These are phyloP conservation scores for Tagetes patula DNA, from an alignment of 129 eudicot genomes.

Conservation along the genomic window DNA sequence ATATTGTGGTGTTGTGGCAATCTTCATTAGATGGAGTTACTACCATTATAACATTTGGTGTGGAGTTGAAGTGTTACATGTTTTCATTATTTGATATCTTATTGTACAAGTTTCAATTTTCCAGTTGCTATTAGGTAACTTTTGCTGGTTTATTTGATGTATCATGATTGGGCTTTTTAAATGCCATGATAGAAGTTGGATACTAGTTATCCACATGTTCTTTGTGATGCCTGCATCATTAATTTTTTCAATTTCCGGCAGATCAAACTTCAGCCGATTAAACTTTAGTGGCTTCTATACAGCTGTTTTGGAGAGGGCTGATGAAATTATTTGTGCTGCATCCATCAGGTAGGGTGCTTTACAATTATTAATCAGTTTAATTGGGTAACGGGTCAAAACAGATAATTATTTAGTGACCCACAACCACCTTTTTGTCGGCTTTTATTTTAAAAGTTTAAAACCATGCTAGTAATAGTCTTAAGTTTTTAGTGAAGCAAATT, in stretches of 20 bases:
- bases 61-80: too few relatives aligned
- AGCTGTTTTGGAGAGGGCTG: constrained; percentile 85
- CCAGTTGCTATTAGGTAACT: neutral
- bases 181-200: neutral
- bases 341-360: constrained; percentile 68
- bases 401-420: too few relatives aligned
- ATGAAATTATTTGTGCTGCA: constrained; percentile 87
- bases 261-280: constrained; percentile 81
- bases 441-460: neutral
- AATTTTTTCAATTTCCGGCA: constrained; percentile 21
- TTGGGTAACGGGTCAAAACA: neutral
- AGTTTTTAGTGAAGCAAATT: neutral
- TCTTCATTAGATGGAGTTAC: neutral
- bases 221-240: constrained; percentile 1
- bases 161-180: neutral
- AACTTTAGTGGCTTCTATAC: constrained; percentile 80
- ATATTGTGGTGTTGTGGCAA: neutral
- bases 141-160: neutral
- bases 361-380: neutral
- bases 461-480: neutral
- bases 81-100: neutral
- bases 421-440: too few relatives aligned
- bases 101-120: neutral
- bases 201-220: neutral
- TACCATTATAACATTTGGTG: neutral